phyloP scores from a whole-genome alignment of 345 rosid species.

The Clarkia xantiana region DNA sequence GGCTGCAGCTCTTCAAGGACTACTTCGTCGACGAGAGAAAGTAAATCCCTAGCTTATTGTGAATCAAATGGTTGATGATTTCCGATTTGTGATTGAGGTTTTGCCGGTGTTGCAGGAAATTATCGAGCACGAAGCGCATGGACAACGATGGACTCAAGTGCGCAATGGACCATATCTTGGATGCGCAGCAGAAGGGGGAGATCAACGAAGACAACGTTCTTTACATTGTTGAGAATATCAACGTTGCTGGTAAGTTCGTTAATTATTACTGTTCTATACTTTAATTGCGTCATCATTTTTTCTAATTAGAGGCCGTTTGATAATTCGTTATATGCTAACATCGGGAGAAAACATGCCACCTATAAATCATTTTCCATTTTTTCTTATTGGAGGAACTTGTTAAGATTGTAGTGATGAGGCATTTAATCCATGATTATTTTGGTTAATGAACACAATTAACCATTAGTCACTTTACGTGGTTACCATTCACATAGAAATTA shows the following conservation, averaged over 20 bases:
- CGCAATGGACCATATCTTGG: constrained; percentile 87
- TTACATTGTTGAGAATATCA: constrained; percentile 96
- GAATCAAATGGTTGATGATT: background rate
- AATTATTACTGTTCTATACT: background rate
- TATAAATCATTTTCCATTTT: too few species aligned
- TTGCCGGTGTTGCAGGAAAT: constrained; percentile 33
- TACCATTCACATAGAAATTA: too few species aligned
- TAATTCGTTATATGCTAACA: too few species aligned
- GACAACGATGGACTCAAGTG: constrained; percentile 61
- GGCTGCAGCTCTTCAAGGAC: constrained; percentile 82
- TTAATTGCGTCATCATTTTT: background rate
- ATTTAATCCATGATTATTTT: too few species aligned
- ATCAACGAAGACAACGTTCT: constrained; percentile 93
- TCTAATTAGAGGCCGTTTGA: background rate
- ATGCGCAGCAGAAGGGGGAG: constrained; percentile 82
- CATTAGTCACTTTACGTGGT: too few species aligned
- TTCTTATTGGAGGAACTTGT: too few species aligned
- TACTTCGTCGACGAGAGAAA: constrained; percentile 83
- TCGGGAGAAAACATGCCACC: too few species aligned
- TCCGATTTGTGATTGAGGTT: background rate
- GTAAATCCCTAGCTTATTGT: constrained; percentile 22
- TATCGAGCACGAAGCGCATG: constrained; percentile 46
- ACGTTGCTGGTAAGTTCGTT: constrained; percentile 63
- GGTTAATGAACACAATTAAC: too few species aligned
- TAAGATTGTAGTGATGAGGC: too few species aligned